Base-by-base conservation (phyloP, 148 eudicot genomes). In the Dysphania ambrosioides region DNA sequence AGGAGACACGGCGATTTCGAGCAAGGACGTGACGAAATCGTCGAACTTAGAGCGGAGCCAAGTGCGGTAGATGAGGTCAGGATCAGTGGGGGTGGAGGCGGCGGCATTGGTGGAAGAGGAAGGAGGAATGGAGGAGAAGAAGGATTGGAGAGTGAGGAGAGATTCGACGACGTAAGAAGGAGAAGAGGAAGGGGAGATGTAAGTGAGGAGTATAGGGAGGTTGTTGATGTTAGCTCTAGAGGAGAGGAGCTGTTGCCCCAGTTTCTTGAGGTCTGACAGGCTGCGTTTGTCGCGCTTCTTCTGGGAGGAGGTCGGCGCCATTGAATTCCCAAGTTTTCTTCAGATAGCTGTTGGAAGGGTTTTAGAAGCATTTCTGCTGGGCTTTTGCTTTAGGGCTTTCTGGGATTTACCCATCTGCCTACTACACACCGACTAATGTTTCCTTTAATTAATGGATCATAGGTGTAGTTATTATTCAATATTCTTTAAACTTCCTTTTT, bases 21-120 rank as follows among this genome's bases (percentile, higher is more conserved):
- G 34, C 4, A 92, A 84, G 2, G 86, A 78, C 12, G 47, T 76
- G 21, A 80, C 82, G 24, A 91, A 79, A 32, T 88, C 88, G 34
- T 90, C 93, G 59, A 87, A 88, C 83, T 92, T 94, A 18, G 92
- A 77, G 44, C 96, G 90, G 23, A 92, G 84, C 98, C 98, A 92
- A 4, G 88, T 83, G 27, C 78, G 83, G 79, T 88, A 94, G 19
- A 92, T 82, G 60, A 85, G 68, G 53, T 94, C 97, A 8, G 96
- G 81, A 40, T 90, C 95, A 6, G 77, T 21, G 21, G 41, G 66
- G 16, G 63, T 78, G 23, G 74, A 71, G 21, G 57, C 67, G n/a
- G 59, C 53, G 47, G 74, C 21, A 16, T 64, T 7, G 9, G 62
- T n/a, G 23, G 81, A 65, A 5, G n/a, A 2, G 53, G 90, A 72